These are phyloP conservation scores for Hygrophorus pudorinus DNA, from an alignment of 768 basidiomycete genomes.

Conservation along the genomic window DNA sequence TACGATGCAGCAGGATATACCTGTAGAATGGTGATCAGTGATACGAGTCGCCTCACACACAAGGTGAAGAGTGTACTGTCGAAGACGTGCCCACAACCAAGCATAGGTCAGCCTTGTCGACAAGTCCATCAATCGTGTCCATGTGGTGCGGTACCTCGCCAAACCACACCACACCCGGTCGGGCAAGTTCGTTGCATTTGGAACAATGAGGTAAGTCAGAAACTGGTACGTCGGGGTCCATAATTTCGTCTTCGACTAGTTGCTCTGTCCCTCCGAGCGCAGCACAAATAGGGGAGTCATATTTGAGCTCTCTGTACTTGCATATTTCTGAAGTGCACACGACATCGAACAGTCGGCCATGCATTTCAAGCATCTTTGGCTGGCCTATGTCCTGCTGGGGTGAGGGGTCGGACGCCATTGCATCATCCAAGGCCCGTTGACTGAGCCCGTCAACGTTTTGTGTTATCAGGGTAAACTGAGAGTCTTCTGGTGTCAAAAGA, in stretches of 20 bases:
- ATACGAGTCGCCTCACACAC: neutral
- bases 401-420: slow-evolving; percentile 8
- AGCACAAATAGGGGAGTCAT: slow-evolving; percentile 33
- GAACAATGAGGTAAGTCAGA: slow-evolving; percentile 34
- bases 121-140: slow-evolving; percentile 28
- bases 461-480: slow-evolving; percentile 42
- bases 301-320: slow-evolving; percentile 28
- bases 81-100: slow-evolving; percentile 50
- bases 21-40: slow-evolving; percentile 16
- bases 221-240: slow-evolving; percentile 28
- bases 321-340: slow-evolving; percentile 36
- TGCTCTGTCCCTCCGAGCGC: slow-evolving; percentile 34
- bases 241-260: slow-evolving; percentile 21
- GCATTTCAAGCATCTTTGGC: slow-evolving; percentile 45
- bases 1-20: slow-evolving; percentile 35
- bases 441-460: slow-evolving; percentile 57
- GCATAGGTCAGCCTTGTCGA: slow-evolving; percentile 38
- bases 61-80: slow-evolving; percentile 22
- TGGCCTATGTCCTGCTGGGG: slow-evolving; percentile 9
- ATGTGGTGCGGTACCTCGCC: slow-evolving; percentile 34
- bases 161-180: slow-evolving; percentile 58
- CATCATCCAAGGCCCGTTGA: slow-evolving; percentile 24
- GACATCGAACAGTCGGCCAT: slow-evolving; percentile 47
- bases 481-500: slow-evolving; percentile 26
- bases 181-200: slow-evolving; percentile 30